Evolutionary conservation across 192 early-diverging fungal genomes (phyloP), one percentile per base, ranked within the genome.

Genomic region (Phlyctochytrium planicorne): DNA sequence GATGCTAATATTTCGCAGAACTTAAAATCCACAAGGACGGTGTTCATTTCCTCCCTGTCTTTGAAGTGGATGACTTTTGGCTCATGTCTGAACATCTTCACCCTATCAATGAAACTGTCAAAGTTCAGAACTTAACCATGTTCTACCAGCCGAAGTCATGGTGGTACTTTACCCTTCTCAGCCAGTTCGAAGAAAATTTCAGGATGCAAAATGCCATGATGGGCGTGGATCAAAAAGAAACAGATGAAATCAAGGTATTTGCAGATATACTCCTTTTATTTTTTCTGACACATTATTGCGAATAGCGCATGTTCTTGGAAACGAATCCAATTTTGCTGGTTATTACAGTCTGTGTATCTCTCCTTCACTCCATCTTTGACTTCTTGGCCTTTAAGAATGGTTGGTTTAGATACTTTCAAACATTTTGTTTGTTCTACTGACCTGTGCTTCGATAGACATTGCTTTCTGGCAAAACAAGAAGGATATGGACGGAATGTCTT

Each of bases 301-400:
- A n/a, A n/a, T 66, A 78, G 80, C 81, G 91, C 53, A 95, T 94
- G 91, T 84, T 96, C 65, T 63, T 86, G 59, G 94, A 96, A 53
- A 96, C 94, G 34, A 96, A 94, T 73, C 93, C 93, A 1, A 84
- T 87, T 55, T 75, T 96, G 2, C 73, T 96, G 55, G 82, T 75
- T 1, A 65, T 91, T 2, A 96, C 94, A 2, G 78, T 91, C n/a
- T 50, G 78, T 31, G 93, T 95, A 29, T 90, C 90, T 33, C 53
- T 89, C 20, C 70, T 96, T 4, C 94, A 96, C 75, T 88, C 86
- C 55, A 62, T 91, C 1, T 96, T 96, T 82, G 93, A 94, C 72
- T 90, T 96, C 68, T 75, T 96, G 67, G 94, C 94, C 0, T 96
- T 96, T 75, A 96, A 94, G 81, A 96, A 94, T 70, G 92, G 91